Evolutionary conservation across 83 land plant genomes (phyloP).

Genomic region (Larix sibirica): DNA sequence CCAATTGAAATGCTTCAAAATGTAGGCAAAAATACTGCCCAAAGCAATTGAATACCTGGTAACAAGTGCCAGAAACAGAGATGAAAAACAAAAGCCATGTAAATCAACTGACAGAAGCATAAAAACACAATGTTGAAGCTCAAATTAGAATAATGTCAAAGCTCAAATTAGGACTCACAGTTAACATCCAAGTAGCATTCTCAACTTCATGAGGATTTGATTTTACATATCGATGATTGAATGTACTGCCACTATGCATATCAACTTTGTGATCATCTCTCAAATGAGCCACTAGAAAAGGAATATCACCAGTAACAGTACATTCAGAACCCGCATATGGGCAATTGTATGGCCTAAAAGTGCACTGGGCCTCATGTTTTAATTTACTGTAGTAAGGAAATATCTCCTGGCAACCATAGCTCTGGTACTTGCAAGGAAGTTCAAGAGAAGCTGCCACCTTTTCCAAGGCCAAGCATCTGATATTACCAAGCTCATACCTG

Average conservation of each 20-base stretch:
- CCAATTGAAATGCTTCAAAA: constrained; percentile 65
- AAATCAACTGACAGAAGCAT: background rate
- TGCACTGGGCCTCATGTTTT: constrained; percentile 33
- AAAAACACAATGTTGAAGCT: too few species aligned
- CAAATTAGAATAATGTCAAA: too few species aligned
- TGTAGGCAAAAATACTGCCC: constrained; percentile 61
- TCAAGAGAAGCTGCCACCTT: constrained; percentile 44
- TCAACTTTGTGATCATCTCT: constrained; percentile 36
- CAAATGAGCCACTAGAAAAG: constrained; percentile 23
- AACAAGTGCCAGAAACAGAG: background rate
- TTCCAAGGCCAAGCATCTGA: constrained; percentile 60
- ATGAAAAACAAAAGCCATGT: background rate
- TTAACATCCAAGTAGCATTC: constrained; percentile 41
- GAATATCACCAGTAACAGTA: constrained; percentile 31
- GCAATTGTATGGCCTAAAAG: constrained; percentile 32
- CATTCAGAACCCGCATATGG: constrained; percentile 44
- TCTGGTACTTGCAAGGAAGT: constrained; percentile 37
- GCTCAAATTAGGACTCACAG: constrained; percentile 13
- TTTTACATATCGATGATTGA: constrained; percentile 37
- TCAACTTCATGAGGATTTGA: constrained; percentile 38
- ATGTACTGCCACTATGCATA: constrained; percentile 38
- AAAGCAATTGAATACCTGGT: constrained; percentile 61
- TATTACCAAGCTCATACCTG: constrained; percentile 62
- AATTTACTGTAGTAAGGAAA: constrained; percentile 32
- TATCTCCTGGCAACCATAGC: constrained; percentile 29